These are phyloP conservation scores for Chlamydomonas sphaeroides DNA, from an alignment of 139 green algal genomes.

Conservation along the genomic window DNA sequence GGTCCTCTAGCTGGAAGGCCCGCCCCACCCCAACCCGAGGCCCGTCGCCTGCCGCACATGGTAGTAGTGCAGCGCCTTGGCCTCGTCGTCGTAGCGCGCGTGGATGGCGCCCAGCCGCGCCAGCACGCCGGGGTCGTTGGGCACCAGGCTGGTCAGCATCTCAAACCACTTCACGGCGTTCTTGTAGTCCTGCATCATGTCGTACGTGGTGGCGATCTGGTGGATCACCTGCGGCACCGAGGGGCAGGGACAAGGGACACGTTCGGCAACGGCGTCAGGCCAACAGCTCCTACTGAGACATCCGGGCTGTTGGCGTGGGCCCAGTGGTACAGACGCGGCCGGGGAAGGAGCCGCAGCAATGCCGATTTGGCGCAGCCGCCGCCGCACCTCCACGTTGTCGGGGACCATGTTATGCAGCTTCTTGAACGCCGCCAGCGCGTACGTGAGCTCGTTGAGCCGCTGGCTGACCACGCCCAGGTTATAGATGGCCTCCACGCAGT, in stretches of 20 bases:
- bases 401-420: conserved; percentile 81
- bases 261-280: too few relatives aligned
- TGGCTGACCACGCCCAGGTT: conserved; percentile 81
- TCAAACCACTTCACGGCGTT: conserved; percentile 81
- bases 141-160: conserved; percentile 74
- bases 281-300: too few relatives aligned
- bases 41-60: conserved; percentile 38
- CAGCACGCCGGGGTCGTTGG: conserved; percentile 84
- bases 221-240: too few relatives aligned
- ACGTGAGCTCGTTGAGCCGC: conserved; percentile 55
- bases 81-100: conserved; percentile 78
- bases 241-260: too few relatives aligned
- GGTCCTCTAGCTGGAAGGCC: background rate
- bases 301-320: too few relatives aligned
- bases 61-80: conserved; percentile 83
- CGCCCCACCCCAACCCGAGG: background rate
- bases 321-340: too few relatives aligned
- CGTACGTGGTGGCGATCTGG: conserved; percentile 72
- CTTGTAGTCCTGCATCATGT: conserved; percentile 70
- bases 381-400: conserved; percentile 74
- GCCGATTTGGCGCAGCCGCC: background rate
- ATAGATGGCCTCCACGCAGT: conserved; percentile 78
- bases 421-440: conserved; percentile 70
- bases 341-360: too few relatives aligned
- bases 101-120: conserved; percentile 79